A percentile compares a stretch with the other conserved stretches of the same genome.
Conservation (phyloP, 1,284 basidiomycete species). For the Chalciporus sp. region DNA sequence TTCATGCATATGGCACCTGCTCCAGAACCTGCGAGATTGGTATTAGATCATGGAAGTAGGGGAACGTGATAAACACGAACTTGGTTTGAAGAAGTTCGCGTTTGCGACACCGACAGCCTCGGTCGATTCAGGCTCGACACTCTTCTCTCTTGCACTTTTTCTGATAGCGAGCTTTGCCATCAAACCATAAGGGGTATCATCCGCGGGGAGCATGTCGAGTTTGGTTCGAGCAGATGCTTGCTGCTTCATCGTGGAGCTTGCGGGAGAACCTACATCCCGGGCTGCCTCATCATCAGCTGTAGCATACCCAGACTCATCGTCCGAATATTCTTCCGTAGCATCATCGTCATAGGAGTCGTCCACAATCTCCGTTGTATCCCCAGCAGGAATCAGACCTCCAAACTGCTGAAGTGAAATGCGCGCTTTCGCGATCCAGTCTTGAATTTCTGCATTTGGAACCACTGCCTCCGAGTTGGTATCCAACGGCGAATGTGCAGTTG, state of each 20-base stretch:
- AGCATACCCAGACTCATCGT: slow-evolving; percentile 40
- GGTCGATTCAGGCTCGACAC: slow-evolving; percentile 44
- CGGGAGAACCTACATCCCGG: slow-evolving; percentile 28
- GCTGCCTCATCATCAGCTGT: slow-evolving; percentile 33
- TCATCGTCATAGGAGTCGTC: slow-evolving; percentile 36
- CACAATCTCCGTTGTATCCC: slow-evolving; percentile 40
- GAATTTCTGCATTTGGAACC: slow-evolving; percentile 45
- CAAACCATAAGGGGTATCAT: slow-evolving; percentile 68
- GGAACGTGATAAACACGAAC: slow-evolving; percentile 41
- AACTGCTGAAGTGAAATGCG: slow-evolving; percentile 66
- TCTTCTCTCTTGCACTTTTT: slow-evolving; percentile 44
- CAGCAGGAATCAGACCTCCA: slow-evolving; percentile 60
- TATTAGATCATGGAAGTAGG: neutral
- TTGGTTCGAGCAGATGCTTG: slow-evolving; percentile 33
- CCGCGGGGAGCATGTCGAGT: slow-evolving; percentile 57
- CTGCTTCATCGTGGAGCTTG: slow-evolving; percentile 30
- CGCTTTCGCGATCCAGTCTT: slow-evolving; percentile 74
- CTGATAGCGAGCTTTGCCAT: slow-evolving; percentile 64
- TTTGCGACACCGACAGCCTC: slow-evolving; percentile 63
- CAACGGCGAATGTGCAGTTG: slow-evolving; percentile 25
- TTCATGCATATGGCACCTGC: slow-evolving; percentile 41
- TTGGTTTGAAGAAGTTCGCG: slow-evolving; percentile 63
- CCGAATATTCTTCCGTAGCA: slow-evolving; percentile 28
- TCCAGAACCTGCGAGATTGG: slow-evolving; percentile 42
- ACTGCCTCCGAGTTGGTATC: slow-evolving; percentile 32